These are phyloP conservation scores for Neofusicoccum sp. DNA, from an alignment of 2,329 filamentous ascomycete species.

Conservation along the genomic window DNA sequence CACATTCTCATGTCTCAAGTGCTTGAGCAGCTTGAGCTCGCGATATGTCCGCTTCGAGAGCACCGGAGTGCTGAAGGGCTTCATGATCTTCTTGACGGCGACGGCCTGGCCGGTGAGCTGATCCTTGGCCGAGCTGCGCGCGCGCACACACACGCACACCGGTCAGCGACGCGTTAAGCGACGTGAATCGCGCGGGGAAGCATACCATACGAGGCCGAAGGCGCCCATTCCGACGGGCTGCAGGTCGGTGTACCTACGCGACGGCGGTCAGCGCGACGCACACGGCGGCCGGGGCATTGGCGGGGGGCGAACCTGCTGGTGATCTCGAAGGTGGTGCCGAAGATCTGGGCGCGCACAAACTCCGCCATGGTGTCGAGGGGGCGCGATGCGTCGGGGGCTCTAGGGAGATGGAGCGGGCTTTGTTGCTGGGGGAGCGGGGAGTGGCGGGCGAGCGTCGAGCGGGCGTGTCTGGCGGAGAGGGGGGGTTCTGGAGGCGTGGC, in stretches of 20 bases:
- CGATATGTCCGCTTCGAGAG: slow-evolving; percentile 96
- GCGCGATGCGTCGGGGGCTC: neutral
- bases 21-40: slow-evolving; percentile 95
- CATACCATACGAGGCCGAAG: slow-evolving; percentile 94
- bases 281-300: slow-evolving; percentile 22
- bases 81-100: slow-evolving; percentile 99
- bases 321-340: slow-evolving; percentile 99
- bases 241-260: slow-evolving; percentile 84
- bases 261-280: slow-evolving; percentile 22
- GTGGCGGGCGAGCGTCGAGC: neutral
- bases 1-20: slow-evolving; percentile 95
- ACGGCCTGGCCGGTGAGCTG: slow-evolving; percentile 96
- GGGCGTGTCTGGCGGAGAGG: neutral
- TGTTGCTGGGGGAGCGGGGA: slow-evolving; percentile 1
- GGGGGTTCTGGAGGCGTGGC: slow-evolving; percentile 6
- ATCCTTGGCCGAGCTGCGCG: slow-evolving; percentile 80
- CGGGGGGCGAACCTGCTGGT: slow-evolving; percentile 74
- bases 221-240: slow-evolving; percentile 99
- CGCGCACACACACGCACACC: slow-evolving; percentile 7
- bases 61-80: slow-evolving; percentile 98
- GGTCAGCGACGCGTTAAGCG: slow-evolving; percentile 17
- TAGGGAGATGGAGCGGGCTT: neutral
- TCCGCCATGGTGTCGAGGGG: slow-evolving; percentile 77
- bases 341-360: slow-evolving; percentile 98
- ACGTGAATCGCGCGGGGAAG: slow-evolving; percentile 12